Percentiles rank a stretch among this genome's conserved stretches.
These are phyloP conservation scores for Didymella exigua DNA, from an alignment of 2,329 filamentous ascomycete species.

Conservation along the genomic window DNA sequence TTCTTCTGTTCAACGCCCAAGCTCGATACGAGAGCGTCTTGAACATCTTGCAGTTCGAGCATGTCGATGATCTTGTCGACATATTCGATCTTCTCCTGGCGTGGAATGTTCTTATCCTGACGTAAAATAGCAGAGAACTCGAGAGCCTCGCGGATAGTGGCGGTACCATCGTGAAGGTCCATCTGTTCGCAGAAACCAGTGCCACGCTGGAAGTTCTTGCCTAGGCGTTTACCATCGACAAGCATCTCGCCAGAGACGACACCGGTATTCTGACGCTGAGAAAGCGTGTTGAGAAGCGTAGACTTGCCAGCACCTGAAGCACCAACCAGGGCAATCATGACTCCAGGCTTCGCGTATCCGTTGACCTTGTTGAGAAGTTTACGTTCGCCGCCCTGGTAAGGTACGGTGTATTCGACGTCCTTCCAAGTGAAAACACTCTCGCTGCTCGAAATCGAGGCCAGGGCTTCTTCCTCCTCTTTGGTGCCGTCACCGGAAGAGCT, in stretches of 20 bases:
- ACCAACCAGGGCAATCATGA: conserved; percentile 82
- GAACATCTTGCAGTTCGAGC: conserved; percentile 67
- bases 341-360: conserved; percentile 79
- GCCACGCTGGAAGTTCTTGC: conserved; percentile 65
- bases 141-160: conserved; percentile 70
- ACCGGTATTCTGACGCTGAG: conserved; percentile 72
- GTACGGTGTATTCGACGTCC: conserved; percentile 69
- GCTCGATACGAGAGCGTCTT: conserved; percentile 69
- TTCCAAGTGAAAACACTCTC: conserved; percentile 49
- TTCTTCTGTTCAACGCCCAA: conserved; percentile 74
- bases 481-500: conserved; percentile 30
- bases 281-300: conserved; percentile 77
- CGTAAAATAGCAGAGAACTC: conserved; percentile 71
- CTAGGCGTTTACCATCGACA: conserved; percentile 69
- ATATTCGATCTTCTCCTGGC: conserved; percentile 68
- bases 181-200: conserved; percentile 76
- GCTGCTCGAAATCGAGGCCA: conserved; percentile 46
- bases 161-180: conserved; percentile 71
- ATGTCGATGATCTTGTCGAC: conserved; percentile 70
- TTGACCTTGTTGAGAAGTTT: conserved; percentile 71
- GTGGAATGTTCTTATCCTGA: conserved; percentile 61
- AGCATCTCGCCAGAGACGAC: conserved; percentile 71
- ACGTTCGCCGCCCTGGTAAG: conserved; percentile 66
- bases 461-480: conserved; percentile 37
- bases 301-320: conserved; percentile 84